A percentile compares a stretch with the other conserved stretches of the same genome.
These are phyloP conservation scores for Capsicum rhomboideum DNA, from an alignment of 257 asterid genomes.

Conservation along the genomic window DNA sequence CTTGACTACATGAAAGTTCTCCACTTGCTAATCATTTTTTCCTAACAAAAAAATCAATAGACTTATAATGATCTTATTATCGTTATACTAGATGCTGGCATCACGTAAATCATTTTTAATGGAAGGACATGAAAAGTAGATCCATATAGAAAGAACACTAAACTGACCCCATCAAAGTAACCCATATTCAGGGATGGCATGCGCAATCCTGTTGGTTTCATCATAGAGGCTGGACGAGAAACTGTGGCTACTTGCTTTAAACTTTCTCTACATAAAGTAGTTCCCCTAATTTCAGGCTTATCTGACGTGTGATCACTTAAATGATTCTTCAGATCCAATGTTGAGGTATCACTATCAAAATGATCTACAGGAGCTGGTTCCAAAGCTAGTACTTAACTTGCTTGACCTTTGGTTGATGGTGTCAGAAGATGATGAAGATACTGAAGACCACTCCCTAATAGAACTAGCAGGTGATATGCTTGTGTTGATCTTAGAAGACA, in stretches of 20 bases:
- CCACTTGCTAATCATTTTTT: neutral
- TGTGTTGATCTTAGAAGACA: slow-evolving; percentile 49
- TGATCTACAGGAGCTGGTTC: slow-evolving; percentile 44
- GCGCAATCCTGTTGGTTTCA: slow-evolving; percentile 73
- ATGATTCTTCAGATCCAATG: slow-evolving; percentile 18
- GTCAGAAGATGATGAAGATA: slow-evolving; percentile 66
- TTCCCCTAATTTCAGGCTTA: slow-evolving; percentile 22
- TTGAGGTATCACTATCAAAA: slow-evolving; percentile 24
- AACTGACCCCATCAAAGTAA: slow-evolving; percentile 89
- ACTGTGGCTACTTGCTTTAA: slow-evolving; percentile 27
- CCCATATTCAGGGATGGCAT: slow-evolving; percentile 93
- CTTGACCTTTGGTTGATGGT: slow-evolving; percentile 32
- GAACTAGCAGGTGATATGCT: slow-evolving; percentile 87
- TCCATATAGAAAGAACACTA: neutral
- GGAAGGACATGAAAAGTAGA: neutral
- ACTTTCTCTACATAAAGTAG: slow-evolving; percentile 13
- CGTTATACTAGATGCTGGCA: neutral
- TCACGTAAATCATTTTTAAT: neutral
- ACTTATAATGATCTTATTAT: neutral
- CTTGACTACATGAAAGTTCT: neutral
- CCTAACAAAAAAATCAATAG: neutral
- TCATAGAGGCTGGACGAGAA: slow-evolving; percentile 33
- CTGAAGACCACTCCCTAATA: slow-evolving; percentile 89
- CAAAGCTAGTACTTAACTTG: slow-evolving; percentile 55
- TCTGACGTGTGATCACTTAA: slow-evolving; percentile 27